Evolutionary conservation across 768 basidiomycete species (phyloP).

Genomic region (Sistotremastrum suecicum): DNA sequence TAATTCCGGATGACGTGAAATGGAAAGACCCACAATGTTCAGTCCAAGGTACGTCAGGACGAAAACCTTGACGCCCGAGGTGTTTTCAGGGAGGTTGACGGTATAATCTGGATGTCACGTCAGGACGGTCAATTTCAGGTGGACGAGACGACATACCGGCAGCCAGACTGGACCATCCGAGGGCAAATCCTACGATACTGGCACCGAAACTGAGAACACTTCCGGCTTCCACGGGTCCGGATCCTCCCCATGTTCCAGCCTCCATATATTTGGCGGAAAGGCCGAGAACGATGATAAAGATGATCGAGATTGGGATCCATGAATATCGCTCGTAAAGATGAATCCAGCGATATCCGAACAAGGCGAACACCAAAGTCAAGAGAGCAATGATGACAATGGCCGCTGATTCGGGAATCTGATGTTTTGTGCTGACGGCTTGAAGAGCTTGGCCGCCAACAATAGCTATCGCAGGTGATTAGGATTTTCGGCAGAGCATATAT

Average conservation of each 20-base stretch:
- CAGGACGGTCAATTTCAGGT: not conserved
- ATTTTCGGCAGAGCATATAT: slow-evolving; percentile 4
- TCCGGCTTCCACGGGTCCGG: slow-evolving; percentile 20
- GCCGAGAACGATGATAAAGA: slow-evolving; percentile 21
- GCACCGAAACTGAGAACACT: slow-evolving; percentile 24
- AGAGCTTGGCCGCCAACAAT: slow-evolving; percentile 19
- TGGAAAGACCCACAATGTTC: slow-evolving; percentile 3
- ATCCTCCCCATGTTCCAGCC: slow-evolving; percentile 13
- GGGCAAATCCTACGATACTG: slow-evolving; percentile 20
- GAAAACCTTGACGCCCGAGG: slow-evolving; percentile 24
- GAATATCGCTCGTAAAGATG: slow-evolving; percentile 28
- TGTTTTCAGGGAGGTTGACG: slow-evolving; percentile 24
- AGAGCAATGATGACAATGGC: slow-evolving; percentile 32
- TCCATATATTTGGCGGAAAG: slow-evolving; percentile 15
- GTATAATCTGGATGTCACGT: slow-evolving; percentile 19
- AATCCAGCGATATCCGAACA: slow-evolving; percentile 28
- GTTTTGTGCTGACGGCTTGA: slow-evolving; percentile 13
- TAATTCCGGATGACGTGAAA: slow-evolving; percentile 4
- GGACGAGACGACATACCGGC: slow-evolving; percentile 8
- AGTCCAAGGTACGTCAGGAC: slow-evolving; percentile 24
- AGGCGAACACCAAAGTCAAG: slow-evolving; percentile 21
- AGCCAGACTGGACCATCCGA: slow-evolving; percentile 27
- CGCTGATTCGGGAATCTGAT: slow-evolving; percentile 21
- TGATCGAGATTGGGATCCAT: slow-evolving; percentile 27
- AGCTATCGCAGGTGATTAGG: not conserved